phyloP scores from a whole-genome alignment of 352 stramenopile genomes.

The Thraustochytrium sp. region DNA sequence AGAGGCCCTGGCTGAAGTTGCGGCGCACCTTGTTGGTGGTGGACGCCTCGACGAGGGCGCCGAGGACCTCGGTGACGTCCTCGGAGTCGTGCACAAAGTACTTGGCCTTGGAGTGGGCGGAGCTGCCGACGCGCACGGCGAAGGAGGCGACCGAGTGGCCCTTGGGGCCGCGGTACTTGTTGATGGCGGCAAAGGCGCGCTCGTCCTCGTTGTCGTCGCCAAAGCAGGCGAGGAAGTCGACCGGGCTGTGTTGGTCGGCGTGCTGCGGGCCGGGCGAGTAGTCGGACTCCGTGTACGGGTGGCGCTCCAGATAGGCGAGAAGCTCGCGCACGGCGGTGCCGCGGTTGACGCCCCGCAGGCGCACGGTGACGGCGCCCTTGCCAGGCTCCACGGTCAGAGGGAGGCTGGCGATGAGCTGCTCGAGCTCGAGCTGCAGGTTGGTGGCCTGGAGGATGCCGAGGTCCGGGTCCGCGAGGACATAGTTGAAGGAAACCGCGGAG shows the following conservation, averaged over 20 bases:
- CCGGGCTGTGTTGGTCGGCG: conserved; percentile 51
- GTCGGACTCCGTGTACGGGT: not conserved
- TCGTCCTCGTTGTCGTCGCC: conserved; percentile 98
- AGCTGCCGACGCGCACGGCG: conserved; percentile 4
- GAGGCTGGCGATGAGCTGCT: conserved; percentile 87
- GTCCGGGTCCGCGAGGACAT: conserved; percentile 95
- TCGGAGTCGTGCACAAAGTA: conserved; percentile 92
- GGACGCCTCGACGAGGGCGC: conserved; percentile 2
- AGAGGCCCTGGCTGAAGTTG: conserved; percentile 17
- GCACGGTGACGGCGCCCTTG: conserved; percentile 94
- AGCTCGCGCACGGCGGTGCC: conserved; percentile 92
- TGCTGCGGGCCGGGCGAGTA: not conserved
- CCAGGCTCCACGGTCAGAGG: conserved; percentile 86
- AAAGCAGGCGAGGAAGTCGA: conserved; percentile 94
- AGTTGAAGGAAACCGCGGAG: conserved; percentile 97
- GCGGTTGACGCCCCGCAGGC: conserved; percentile 96
- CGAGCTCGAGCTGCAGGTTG: conserved; percentile 94
- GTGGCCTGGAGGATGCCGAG: conserved; percentile 97
- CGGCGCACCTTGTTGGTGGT: conserved; percentile 27
- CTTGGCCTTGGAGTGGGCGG: conserved; percentile 60
- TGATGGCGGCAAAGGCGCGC: conserved; percentile 84
- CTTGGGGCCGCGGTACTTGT: conserved; percentile 35
- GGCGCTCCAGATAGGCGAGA: conserved; percentile 59
- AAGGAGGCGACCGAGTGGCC: not conserved
- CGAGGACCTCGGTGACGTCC: conserved; percentile 39